Percentiles rank a stretch among this genome's conserved stretches.
These are phyloP conservation scores for Rhizopogon roseolus DNA, from an alignment of 768 basidiomycete species.

Conservation along the genomic window DNA sequence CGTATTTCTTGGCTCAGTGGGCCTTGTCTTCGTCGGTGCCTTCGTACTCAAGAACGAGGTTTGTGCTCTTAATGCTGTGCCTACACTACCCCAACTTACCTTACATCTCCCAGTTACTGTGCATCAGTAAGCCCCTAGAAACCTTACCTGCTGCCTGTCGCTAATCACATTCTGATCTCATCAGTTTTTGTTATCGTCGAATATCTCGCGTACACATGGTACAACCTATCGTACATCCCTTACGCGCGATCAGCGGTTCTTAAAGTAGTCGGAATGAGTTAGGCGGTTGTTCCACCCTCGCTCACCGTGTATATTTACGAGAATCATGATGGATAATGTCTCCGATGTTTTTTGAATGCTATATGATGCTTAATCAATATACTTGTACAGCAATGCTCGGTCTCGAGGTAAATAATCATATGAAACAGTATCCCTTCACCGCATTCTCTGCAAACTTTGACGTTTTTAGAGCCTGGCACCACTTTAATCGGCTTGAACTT, in stretches of 20 bases:
- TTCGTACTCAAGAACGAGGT: constrained; percentile 72
- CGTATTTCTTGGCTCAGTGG: constrained; percentile 74
- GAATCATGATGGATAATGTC: constrained; percentile 7
- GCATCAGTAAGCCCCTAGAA: constrained; percentile 44
- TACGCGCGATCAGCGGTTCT: constrained; percentile 77
- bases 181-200: constrained; percentile 88
- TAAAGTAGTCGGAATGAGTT: constrained; percentile 51
- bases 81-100: not conserved
- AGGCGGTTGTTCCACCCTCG: not conserved
- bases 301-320: constrained; percentile 2
- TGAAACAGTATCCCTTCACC: not conserved
- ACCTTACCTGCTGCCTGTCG: not conserved
- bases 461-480: not conserved
- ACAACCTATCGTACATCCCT: constrained; percentile 83
- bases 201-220: constrained; percentile 91
- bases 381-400: not conserved
- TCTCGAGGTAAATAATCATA: not conserved
- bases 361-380: constrained; percentile 9
- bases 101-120: constrained; percentile 47
- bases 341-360: not conserved
- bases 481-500: not conserved
- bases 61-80: constrained; percentile 20
- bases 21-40: constrained; percentile 79
- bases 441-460: no score
- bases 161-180: not conserved